Percentiles rank a stretch among this genome's conserved stretches.
These are phyloP conservation scores for Vaccinium darrowii DNA, from an alignment of 148 eudicot species.

Conservation along the genomic window DNA sequence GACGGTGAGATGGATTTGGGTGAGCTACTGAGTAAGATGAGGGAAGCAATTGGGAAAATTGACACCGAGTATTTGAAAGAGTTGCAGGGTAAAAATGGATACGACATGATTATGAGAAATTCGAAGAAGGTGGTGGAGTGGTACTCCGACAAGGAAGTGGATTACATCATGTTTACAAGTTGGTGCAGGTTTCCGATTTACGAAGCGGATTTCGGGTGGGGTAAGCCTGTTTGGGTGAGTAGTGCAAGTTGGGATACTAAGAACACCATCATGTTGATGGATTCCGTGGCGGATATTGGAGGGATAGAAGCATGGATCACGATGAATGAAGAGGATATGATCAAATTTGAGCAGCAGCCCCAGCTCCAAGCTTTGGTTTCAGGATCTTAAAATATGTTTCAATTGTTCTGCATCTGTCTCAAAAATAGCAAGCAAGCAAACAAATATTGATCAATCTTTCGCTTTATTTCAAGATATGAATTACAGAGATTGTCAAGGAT, in stretches of 20 bases:
- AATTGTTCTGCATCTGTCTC: background rate
- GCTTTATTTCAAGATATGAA: too few species aligned
- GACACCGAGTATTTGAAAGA: slow-evolving; percentile 1
- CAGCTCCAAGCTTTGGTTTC: slow-evolving; percentile 16
- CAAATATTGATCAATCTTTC: too few species aligned
- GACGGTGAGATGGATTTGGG: slow-evolving; percentile 11
- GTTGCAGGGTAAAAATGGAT: slow-evolving; percentile 14
- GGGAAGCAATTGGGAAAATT: slow-evolving; percentile 18
- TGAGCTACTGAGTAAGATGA: slow-evolving; percentile 18
- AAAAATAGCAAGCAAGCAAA: background rate
- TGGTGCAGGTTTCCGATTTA: slow-evolving; percentile 43
- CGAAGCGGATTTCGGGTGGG: slow-evolving; percentile 45
- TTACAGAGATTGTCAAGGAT: too few species aligned
- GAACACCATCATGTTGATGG: slow-evolving; percentile 28
- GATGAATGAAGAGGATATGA: slow-evolving; percentile 31
- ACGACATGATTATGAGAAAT: slow-evolving; percentile 10
- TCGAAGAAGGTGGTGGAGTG: background rate
- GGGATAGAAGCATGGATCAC: slow-evolving; percentile 53
- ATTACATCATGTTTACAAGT: slow-evolving; percentile 28
- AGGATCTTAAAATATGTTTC: background rate
- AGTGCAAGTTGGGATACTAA: slow-evolving; percentile 19
- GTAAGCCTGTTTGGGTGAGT: slow-evolving; percentile 43
- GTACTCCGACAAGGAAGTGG: background rate
- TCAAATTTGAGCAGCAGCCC: slow-evolving; percentile 25
- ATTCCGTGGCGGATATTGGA: slow-evolving; percentile 21